Percentiles rank a stretch among this genome's conserved stretches.
Conservation (phyloP, 2,329 filamentous ascomycete genomes). For the Massarina eburnea region DNA sequence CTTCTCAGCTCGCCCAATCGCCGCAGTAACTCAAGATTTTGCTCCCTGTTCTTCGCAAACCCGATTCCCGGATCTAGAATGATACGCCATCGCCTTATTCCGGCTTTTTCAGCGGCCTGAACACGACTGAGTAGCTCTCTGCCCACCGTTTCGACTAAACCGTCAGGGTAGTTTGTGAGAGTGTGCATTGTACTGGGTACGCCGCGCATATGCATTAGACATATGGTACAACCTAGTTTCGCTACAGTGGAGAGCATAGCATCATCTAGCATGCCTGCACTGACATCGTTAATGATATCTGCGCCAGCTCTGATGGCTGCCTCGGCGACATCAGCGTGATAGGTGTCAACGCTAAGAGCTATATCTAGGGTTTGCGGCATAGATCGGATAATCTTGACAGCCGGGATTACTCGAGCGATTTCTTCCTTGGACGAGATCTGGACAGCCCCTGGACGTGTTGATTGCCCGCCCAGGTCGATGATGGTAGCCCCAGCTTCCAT, state of each 20-base stretch:
- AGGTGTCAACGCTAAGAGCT: constrained; percentile 90
- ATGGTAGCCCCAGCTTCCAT: constrained; percentile 75
- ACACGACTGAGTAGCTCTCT: constrained; percentile 71
- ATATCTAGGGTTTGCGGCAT: constrained; percentile 63
- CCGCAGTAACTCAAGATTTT: constrained; percentile 80
- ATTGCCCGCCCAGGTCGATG: constrained; percentile 91
- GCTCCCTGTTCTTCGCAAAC: constrained; percentile 80
- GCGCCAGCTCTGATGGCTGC: constrained; percentile 76
- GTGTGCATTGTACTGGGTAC: constrained; percentile 78
- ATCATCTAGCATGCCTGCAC: constrained; percentile 75
- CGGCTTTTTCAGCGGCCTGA: constrained; percentile 73
- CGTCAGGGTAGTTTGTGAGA: constrained; percentile 64
- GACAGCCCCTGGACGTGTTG: constrained; percentile 74
- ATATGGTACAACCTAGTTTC: constrained; percentile 73
- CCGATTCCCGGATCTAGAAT: constrained; percentile 92
- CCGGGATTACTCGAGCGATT: constrained; percentile 73
- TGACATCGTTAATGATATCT: constrained; percentile 94
- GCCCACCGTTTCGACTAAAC: constrained; percentile 66
- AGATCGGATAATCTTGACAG: constrained; percentile 71
- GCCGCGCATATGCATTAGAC: constrained; percentile 93
- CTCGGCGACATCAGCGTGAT: constrained; percentile 79
- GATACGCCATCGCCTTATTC: constrained; percentile 89
- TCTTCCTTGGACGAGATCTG: constrained; percentile 75
- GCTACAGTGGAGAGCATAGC: constrained; percentile 83
- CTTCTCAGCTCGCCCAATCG: constrained; percentile 60